Conservation (phyloP, 192 early-diverging fungal genomes). For the Entophlyctis luteolus region DNA sequence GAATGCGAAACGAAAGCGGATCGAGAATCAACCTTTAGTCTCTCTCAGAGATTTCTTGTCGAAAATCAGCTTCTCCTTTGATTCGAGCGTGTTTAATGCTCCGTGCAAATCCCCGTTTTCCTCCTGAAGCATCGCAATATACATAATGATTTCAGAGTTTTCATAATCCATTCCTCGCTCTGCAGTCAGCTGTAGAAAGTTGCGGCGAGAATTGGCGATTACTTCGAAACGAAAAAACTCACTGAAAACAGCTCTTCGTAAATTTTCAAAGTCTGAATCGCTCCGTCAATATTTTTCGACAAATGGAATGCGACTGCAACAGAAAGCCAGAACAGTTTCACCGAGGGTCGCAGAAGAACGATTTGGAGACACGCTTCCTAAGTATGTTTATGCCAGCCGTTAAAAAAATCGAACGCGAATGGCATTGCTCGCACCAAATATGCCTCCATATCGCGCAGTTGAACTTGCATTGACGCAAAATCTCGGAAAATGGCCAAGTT, state of each 20-base stretch:
- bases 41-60: constrained; percentile 75
- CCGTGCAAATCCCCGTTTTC: constrained; percentile 71
- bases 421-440: constrained; percentile 58
- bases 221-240: not conserved
- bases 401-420: constrained; percentile 7
- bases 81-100: constrained; percentile 74
- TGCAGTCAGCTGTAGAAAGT: constrained; percentile 2
- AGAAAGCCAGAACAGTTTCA: constrained; percentile 78
- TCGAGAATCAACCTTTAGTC: constrained; percentile 33
- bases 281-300: constrained; percentile 69
- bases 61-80: constrained; percentile 67
- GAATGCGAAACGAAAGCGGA: not conserved
- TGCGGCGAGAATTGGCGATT: not conserved
- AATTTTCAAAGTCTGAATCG: constrained; percentile 63
- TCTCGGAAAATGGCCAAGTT: constrained; percentile 93
- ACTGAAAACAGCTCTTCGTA: constrained; percentile 71
- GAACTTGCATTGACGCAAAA: constrained; percentile 77
- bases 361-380: constrained; percentile 39
- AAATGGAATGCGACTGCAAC: constrained; percentile 83
- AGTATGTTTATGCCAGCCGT: not conserved
- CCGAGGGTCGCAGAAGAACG: constrained; percentile 62
- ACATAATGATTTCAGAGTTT: constrained; percentile 79
- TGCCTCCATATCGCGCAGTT: constrained; percentile 81
- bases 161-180: constrained; percentile 53
- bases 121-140: constrained; percentile 81